Base-by-base conservation (phyloP, 1,284 basidiomycete species). In the Hypsizygus ulmarius region DNA sequence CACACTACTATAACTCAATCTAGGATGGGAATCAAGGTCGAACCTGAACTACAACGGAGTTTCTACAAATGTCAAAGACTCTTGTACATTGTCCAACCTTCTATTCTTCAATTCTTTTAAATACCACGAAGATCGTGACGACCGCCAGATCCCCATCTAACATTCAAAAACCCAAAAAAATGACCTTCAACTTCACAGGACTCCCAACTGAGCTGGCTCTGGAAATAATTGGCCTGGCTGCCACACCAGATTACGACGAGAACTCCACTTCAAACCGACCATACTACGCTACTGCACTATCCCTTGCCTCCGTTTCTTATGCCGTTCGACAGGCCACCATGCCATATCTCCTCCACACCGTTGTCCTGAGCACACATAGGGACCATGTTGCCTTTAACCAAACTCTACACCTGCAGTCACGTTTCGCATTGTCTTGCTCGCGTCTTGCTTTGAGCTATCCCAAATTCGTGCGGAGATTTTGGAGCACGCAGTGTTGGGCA, bases 291-390 rank as follows among this genome's bases (percentile, higher is more conserved):
- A 64, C 60, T 5, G 65, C 65, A 3, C 43, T 60, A 33, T 45
- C 64, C 7, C 59, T 73, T 18, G 60, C 64, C 33, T 51, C 49
- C 21, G 68, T 70, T 10, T 73, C 67, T 6, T 59, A 55, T 42
- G 43, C 47, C n/a, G 43, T 71, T 30, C 64, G 69, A 12, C 59
- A 53, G 6, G 58, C 57, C 15, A 53, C 63, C 14, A 69, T 73
- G 65, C 68, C 64, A 11, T 52, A 64, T 41, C 62, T 73, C 43
- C 64, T 74, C 6, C 62, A 65, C 48, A 71, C 64, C 15, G 66
- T 74, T 3, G 46, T 69, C 27, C 62, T 73, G 27, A 47, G 51
- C 32, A 54, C 58, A 0, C 51, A 61, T 5, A 27, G 50, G 0
- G 52, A 64, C 11, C 51, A 69, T 7, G 37, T 55, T 40, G 49